Percentiles rank a stretch among this genome's conserved stretches.
phyloP scores from a whole-genome alignment of 495 filamentous ascomycete genomes.

The Lophiostoma macrostomum region DNA sequence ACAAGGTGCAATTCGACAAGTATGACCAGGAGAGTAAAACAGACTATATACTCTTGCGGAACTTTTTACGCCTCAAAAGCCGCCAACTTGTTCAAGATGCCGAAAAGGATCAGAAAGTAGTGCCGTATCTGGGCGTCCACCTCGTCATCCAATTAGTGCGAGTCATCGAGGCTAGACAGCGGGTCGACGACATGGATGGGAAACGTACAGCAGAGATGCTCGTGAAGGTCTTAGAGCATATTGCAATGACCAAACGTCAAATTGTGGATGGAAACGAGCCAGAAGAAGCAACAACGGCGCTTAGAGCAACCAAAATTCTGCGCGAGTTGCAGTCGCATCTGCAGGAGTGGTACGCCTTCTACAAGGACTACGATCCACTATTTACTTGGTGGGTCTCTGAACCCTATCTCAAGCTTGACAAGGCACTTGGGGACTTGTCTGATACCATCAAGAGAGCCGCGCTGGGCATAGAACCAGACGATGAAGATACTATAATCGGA shows the following conservation, averaged over 20 bases:
- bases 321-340: constrained; percentile 40
- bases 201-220: background rate
- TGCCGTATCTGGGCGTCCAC: no score
- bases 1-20: background rate
- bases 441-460: constrained; percentile 39
- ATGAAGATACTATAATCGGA: constrained; percentile 50
- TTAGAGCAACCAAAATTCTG: constrained; percentile 42
- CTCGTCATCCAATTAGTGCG: background rate
- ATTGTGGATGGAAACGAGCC: background rate
- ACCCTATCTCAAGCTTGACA: constrained; percentile 41
- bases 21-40: background rate
- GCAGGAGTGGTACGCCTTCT: constrained; percentile 45
- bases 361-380: constrained; percentile 47
- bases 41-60: background rate
- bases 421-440: constrained; percentile 33
- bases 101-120: no score
- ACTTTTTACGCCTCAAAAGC: background rate
- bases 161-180: constrained; percentile 4
- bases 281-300: constrained; percentile 28
- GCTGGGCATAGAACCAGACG: no score
- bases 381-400: constrained; percentile 51
- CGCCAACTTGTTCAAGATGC: no score
- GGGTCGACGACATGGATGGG: background rate
- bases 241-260: background rate
- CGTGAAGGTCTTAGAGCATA: background rate